phyloP scores from a whole-genome alignment of 2,329 filamentous ascomycete genomes.

The Beauveria asiatica region DNA sequence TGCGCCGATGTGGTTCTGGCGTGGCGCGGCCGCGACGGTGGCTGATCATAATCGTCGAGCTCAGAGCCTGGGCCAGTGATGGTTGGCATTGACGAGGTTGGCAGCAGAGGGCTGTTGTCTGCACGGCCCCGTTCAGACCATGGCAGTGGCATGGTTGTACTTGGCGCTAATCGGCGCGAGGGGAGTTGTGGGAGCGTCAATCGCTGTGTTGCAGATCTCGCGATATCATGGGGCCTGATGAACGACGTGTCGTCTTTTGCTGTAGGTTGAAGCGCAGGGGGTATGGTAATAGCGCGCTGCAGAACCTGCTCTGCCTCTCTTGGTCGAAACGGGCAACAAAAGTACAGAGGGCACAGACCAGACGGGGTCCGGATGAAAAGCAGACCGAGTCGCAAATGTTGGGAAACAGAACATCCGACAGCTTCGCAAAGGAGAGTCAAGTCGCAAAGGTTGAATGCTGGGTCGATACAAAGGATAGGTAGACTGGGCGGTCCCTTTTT shows the following conservation, averaged over 20 bases:
- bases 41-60: constrained; percentile 17
- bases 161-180: neutral
- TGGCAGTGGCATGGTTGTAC: constrained; percentile 29
- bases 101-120: constrained; percentile 25
- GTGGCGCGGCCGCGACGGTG: constrained; percentile 27
- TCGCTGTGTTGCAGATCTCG: constrained; percentile 1
- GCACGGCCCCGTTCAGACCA: constrained; percentile 27
- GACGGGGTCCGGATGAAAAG: neutral
- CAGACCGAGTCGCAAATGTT: neutral
- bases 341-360: neutral
- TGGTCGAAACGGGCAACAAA: neutral
- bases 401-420: neutral
- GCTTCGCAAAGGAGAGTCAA: neutral
- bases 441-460: neutral
- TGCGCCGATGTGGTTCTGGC: constrained; percentile 45
- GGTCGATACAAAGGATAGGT: neutral
- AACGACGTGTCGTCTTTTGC: constrained; percentile 8
- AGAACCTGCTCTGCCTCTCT: neutral
- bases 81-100: constrained; percentile 25
- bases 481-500: neutral
- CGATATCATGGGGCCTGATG: constrained; percentile 10
- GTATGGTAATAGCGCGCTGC: neutral
- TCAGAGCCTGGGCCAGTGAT: constrained; percentile 23
- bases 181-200: constrained; percentile 5
- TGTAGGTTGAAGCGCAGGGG: neutral